Evolutionary conservation across 2,329 filamentous ascomycete species (phyloP), one percentile per base, ranked within the genome.

Genomic region (Clarireedia hainanense): DNA sequence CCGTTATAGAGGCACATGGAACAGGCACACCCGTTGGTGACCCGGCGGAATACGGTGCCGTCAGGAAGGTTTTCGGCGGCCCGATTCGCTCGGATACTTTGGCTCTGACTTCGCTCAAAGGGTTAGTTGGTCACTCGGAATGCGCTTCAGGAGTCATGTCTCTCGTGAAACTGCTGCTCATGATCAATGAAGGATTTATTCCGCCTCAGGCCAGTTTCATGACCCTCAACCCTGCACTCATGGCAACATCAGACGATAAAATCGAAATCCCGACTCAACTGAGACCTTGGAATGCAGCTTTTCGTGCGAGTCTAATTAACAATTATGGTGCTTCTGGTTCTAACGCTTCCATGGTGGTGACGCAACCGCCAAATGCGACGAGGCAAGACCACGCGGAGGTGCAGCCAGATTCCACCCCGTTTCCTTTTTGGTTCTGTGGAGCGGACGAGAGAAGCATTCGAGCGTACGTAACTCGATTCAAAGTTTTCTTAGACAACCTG

Each of bases 131-230:
- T 7, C 65, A 67, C 53, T 58, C 69, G n/a, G 69, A 71, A 54
- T 68, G 65, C 14, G 70, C 67, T 7, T 66, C 63, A 48, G 71
- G 71, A 15, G 57, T 73, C 26, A 65, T 68, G 6, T 64, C 61
- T 1, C 52, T 73, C 1, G 71, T 75, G 48, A 74, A 75, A 58
- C 62, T 67, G 1, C 64, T 69, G 0, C 54, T 75, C 52, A 68
- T 71, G 60, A 57, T 76, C 3, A 71, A 75, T 57, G 68, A 70
- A 39, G 68, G 68, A 0, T 65, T 72, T 9, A 69, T 74, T 24
- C 67, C 70, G 12, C 71, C 73, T 3, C 74, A 73, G 55, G 64
- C 63, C 40, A 70, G 73, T 39, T 74, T 74, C 46, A 63, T 67
- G 20, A 68, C 60, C 15, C 58, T 65, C 2, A 75, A 75, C 47